Conservation (phyloP, 805 yeast genomes). For the Starmerella sp. region DNA sequence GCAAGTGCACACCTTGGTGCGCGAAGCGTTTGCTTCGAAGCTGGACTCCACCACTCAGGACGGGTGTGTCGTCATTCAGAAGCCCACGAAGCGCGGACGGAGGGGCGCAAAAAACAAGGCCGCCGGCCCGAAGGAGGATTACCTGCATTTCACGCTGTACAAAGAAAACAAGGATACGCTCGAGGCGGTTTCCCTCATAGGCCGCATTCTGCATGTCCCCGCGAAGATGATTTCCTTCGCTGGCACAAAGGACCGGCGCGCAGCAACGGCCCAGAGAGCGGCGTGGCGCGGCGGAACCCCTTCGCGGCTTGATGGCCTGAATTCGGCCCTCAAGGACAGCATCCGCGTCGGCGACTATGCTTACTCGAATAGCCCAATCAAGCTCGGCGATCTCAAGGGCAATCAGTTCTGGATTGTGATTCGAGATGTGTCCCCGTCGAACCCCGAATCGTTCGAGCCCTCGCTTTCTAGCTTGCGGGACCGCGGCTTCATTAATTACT, state of each 20-base stretch:
- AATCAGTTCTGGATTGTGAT: conserved; percentile 81
- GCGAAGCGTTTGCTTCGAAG: conserved; percentile 60
- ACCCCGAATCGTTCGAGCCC: conserved; percentile 34
- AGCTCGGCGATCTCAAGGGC: conserved; percentile 75
- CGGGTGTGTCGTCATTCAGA: conserved; percentile 27
- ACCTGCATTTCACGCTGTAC: conserved; percentile 65
- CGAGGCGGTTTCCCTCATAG: conserved; percentile 74
- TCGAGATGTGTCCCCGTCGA: conserved; percentile 48
- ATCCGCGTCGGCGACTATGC: conserved; percentile 67
- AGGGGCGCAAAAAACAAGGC: background rate
- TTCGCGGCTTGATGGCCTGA: conserved; percentile 64
- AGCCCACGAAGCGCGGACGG: conserved; percentile 5
- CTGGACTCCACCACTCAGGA: conserved; percentile 61
- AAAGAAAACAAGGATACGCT: conserved; percentile 95
- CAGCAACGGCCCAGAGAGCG: conserved; percentile 79
- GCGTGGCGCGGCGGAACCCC: conserved; percentile 48
- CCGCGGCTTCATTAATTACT: conserved; percentile 83
- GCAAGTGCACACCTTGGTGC: conserved; percentile 59
- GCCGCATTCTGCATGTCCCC: conserved; percentile 67
- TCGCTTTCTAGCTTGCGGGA: conserved; percentile 44
- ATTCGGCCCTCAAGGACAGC: conserved; percentile 58
- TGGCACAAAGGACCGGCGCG: conserved; percentile 95
- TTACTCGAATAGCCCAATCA: conserved; percentile 51
- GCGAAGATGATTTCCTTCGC: conserved; percentile 64
- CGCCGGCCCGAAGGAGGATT: conserved; percentile 36